These are phyloP conservation scores for Meyerozyma guilliermondii DNA, from an alignment of 1,139 yeast genomes.

Conservation along the genomic window DNA sequence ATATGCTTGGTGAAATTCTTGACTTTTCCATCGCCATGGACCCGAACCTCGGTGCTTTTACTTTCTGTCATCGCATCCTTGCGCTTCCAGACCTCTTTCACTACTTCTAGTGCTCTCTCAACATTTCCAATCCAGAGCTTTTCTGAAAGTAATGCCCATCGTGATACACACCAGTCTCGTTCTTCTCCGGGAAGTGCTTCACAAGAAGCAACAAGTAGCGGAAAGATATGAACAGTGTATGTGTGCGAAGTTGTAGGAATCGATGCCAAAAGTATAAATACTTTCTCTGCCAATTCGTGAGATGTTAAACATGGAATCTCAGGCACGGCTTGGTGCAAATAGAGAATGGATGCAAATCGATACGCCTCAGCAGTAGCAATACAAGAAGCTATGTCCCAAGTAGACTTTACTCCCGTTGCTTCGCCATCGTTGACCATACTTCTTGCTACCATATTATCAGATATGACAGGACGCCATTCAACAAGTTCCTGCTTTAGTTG, in stretches of 20 bases:
- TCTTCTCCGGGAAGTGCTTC: conserved; percentile 58
- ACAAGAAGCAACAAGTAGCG: conserved; percentile 58
- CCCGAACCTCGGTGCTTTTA: conserved; percentile 5
- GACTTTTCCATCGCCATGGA: conserved; percentile 17
- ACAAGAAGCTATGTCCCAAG: conserved; percentile 55
- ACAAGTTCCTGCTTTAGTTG: conserved; percentile 48
- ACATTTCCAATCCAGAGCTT: conserved; percentile 63
- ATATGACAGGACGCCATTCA: conserved; percentile 49
- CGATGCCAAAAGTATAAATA: conserved; percentile 54
- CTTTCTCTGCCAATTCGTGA: conserved; percentile 54
- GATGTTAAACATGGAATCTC: conserved; percentile 56
- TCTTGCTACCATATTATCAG: conserved; percentile 30
- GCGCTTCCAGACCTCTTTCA: conserved; percentile 64
- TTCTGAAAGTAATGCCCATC: conserved; percentile 53
- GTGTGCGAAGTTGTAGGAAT: conserved; percentile 58
- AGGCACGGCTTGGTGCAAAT: conserved; percentile 66
- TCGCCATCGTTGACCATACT: conserved; percentile 21
- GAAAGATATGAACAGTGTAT: conserved; percentile 56
- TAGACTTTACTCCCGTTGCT: conserved; percentile 11
- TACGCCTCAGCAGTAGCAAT: conserved; percentile 69
- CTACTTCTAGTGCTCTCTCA: conserved; percentile 63
- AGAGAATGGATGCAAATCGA: conserved; percentile 51
- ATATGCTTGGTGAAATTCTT: conserved; percentile 31
- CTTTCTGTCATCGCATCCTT: conserved; percentile 30
- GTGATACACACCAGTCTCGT: conserved; percentile 54